Evolutionary conservation across 2,329 filamentous ascomycete genomes (phyloP).

Genomic region (Calonectria pseudoturangicola): DNA sequence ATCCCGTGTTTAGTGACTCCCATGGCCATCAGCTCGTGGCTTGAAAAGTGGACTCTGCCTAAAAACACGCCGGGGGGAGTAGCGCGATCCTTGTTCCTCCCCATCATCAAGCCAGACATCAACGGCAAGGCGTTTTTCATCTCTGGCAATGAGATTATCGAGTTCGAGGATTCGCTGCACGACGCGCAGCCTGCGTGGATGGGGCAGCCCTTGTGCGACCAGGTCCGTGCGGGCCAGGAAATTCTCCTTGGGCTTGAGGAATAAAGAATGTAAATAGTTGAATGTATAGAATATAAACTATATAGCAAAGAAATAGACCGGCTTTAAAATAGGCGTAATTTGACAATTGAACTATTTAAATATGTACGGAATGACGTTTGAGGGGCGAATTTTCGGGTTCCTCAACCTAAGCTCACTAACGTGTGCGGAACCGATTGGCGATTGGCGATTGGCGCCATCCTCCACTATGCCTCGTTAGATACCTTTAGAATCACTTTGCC

Average conservation of each 20-base stretch:
- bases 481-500: slow-evolving; percentile 45
- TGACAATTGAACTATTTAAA: neutral
- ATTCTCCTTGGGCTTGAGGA: slow-evolving; percentile 11
- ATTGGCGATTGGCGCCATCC: neutral
- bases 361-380: neutral
- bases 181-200: slow-evolving; percentile 24
- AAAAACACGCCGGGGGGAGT: slow-evolving; percentile 2
- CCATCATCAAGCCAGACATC: neutral
- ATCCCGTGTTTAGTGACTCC: neutral
- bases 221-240: slow-evolving; percentile 4
- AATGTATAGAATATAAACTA: neutral
- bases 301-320: neutral
- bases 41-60: slow-evolving; percentile 13
- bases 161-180: slow-evolving; percentile 19
- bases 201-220: slow-evolving; percentile 6
- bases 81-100: neutral
- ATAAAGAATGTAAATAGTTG: neutral
- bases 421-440: neutral
- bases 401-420: no score
- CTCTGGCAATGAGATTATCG: slow-evolving; percentile 11
- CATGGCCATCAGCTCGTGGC: slow-evolving; percentile 10
- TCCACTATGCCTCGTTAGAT: slow-evolving; percentile 1
- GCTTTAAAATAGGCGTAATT: neutral
- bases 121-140: slow-evolving; percentile 11
- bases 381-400: neutral